Conservation (phyloP, 2,329 filamentous ascomycete species). For the Penicillium sp. region DNA sequence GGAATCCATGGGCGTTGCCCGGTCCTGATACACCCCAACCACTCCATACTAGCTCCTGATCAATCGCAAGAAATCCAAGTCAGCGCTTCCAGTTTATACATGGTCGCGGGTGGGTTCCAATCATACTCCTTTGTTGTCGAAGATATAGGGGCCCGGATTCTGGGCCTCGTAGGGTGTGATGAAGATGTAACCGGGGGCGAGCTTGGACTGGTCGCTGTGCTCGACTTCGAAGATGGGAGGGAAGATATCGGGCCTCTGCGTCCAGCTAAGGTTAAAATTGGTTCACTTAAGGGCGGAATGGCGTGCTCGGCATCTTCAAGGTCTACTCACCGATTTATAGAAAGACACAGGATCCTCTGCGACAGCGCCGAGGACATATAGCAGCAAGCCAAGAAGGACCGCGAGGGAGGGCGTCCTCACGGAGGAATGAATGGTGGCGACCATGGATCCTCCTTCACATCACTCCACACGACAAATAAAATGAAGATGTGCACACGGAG, state of each 20-base stretch:
- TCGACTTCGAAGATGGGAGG: slow-evolving; percentile 38
- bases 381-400: slow-evolving; percentile 19
- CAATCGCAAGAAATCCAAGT: background rate
- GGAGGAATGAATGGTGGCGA: slow-evolving; percentile 17
- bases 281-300: background rate
- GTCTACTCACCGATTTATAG: slow-evolving; percentile 38
- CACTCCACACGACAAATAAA: slow-evolving; percentile 6
- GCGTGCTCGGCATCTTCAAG: background rate
- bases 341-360: slow-evolving; percentile 32
- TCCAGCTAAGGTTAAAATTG: background rate
- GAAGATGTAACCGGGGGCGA: slow-evolving; percentile 53
- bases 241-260: slow-evolving; percentile 42
- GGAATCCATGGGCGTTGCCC: slow-evolving; percentile 50
- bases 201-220: slow-evolving; percentile 28
- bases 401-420: slow-evolving; percentile 13
- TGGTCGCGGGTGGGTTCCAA: background rate
- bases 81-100: slow-evolving; percentile 2
- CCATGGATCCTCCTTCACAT: slow-evolving; percentile 31
- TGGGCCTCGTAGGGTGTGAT: slow-evolving; percentile 51
- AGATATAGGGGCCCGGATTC: slow-evolving; percentile 54
- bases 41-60: slow-evolving; percentile 52
- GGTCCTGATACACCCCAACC: slow-evolving; percentile 53
- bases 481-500: background rate
- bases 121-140: slow-evolving; percentile 50
- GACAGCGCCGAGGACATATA: slow-evolving; percentile 19